Evolutionary conservation across 1,139 yeast genomes (phyloP), one percentile per base, ranked within the genome.

Genomic region (Debaryomyces psychrophilus): DNA sequence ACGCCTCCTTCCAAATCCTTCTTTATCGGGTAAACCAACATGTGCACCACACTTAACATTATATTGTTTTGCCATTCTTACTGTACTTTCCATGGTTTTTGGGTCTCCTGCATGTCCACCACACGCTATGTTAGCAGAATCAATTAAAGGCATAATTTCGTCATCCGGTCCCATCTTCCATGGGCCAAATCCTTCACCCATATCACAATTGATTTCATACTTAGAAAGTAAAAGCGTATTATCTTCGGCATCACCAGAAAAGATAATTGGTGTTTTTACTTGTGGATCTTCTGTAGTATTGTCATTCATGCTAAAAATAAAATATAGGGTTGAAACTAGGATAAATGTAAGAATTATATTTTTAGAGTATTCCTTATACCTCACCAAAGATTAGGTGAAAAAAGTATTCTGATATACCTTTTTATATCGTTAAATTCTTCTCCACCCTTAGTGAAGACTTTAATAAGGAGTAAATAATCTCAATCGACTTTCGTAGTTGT

Each of bases 31-130:
- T 29, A 69, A 54, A 0, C 74, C 73, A 15, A 73, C 73, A 46
- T 69, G 74, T 2, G 74, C 65, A 2, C 72, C 73, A 37, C 66
- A 63, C 44, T 57, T 59, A 18, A 69, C 73, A 28, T 58, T 56
- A 50, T 65, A 52, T 37, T 64, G 54, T 44, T 69, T 69, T 2
- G 72, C 72, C 44, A 66, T 47, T 41, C 55, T 49, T n/a, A 69
- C 67, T 41, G 68, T 69, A 29, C 60, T 51, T 27, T 55, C 49
- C 73, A 69, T 69, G 25, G 61, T 67, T 29, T 57, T 58, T 37
- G 62, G 62, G 47, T 68, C 73, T 12, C 73, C 73, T 33, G 73
- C 74, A 52, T 69, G 74, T 28, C 64, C 68, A 2, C 75, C 74
- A 55, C 74, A 69, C 5, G 74, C 74, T 47, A 69, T 52, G 48